Evolutionary conservation across 2,329 filamentous ascomycete species (phyloP), one percentile per base, ranked within the genome.

Genomic region (Incumbomyces lentus): DNA sequence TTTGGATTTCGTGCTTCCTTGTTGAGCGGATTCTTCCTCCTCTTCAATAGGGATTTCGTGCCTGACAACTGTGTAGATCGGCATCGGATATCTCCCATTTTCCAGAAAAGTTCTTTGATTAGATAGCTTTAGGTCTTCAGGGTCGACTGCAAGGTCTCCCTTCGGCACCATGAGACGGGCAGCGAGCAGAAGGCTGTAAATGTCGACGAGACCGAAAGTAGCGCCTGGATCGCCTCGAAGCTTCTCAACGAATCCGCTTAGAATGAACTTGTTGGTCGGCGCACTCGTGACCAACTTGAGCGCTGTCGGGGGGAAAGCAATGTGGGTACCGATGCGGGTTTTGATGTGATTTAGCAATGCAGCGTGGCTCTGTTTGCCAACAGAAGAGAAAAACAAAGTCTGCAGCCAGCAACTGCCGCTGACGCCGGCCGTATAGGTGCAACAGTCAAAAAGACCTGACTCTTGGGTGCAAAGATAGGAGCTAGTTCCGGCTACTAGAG

Each of bases 361-460:
- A 17, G 74, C 69, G 55, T 94, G 77, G 51, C 77, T 79, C 46
- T 81, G 78, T 13, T 74, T 72, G 0, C 82, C 75, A 47, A 96
- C 74, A 1, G 86, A 86, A 0, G 86, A 90, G 59, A 92, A 81
- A 61, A 86, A 95, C 3, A 98, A 72, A 0, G 85, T 74, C 62
- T 96, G 90, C 5, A 96, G 73, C 92, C 92, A 98, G 64, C 92
- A 96, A 53, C 86, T 93, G 0, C 92, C 92, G 60, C 88, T 95
- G 40, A 98, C 92, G 1, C 92, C 92, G 4, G 90, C 87, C 0
- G 88, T 94, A 60, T 98, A 98, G 1, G 89, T 96, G 10, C 86
- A 76, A 61, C 92, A 96, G 64, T 95, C 89, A 62, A 95, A 93
- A 0, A 98, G 70, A 0, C 92, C 92, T 48, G 85, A 84, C 61